These are phyloP conservation scores for Thielaviopsis punctulata DNA, from an alignment of 2,329 filamentous ascomycete species.

Conservation along the genomic window DNA sequence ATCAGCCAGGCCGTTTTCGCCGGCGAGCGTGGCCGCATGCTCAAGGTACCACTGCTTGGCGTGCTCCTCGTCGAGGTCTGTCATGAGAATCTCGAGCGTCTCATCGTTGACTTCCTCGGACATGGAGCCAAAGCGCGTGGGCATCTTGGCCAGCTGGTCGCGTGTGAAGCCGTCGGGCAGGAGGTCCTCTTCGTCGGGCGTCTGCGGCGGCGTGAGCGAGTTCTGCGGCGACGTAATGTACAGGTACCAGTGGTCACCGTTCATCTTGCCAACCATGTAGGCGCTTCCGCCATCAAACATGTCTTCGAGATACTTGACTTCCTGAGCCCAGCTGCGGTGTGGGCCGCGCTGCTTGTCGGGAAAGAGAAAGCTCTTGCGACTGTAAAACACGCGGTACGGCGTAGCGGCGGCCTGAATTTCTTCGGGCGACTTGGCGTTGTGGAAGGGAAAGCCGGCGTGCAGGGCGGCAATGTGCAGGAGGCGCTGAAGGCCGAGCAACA, in stretches of 20 bases:
- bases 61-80: constrained; percentile 49
- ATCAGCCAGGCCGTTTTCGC: constrained; percentile 55
- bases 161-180: constrained; percentile 20
- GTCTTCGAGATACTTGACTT: constrained; percentile 81
- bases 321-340: constrained; percentile 93
- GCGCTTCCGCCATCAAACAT: constrained; percentile 86
- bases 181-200: constrained; percentile 35
- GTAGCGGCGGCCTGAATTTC: constrained; percentile 62
- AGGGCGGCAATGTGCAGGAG: constrained; percentile 82
- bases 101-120: constrained; percentile 47
- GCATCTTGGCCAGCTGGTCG: constrained; percentile 32
- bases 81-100: constrained; percentile 60
- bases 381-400: constrained; percentile 95
- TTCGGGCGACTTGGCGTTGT: constrained; percentile 46
- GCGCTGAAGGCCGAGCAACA: constrained; percentile 74
- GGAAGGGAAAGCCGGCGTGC: constrained; percentile 75
- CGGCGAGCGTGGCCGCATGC: constrained; percentile 75
- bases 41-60: constrained; percentile 54
- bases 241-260: constrained; percentile 97
- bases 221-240: constrained; percentile 84
- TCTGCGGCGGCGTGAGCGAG: constrained; percentile 64
- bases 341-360: constrained; percentile 87
- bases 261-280: constrained; percentile 99
- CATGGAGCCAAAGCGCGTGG: constrained; percentile 25
- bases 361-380: constrained; percentile 94